Percentiles rank a stretch among this genome's conserved stretches.
Conservation (phyloP, 2,329 filamentous ascomycete genomes). For the Fusarium nisikadoi region DNA sequence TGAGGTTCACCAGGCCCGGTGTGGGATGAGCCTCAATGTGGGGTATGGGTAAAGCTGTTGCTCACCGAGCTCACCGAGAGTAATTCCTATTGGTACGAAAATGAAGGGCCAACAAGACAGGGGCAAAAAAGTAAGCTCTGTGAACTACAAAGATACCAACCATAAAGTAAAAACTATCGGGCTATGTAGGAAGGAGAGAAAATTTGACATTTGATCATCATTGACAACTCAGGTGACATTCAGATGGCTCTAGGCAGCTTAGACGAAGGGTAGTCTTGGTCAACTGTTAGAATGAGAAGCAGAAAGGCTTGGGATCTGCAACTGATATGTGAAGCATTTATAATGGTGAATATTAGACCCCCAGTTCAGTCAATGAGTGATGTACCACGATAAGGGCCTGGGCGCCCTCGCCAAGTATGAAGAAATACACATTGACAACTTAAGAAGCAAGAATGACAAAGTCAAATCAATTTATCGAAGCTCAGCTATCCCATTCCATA, state of each 20-base stretch:
- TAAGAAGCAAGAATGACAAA: not conserved
- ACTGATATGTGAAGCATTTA: not conserved
- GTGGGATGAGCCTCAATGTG: slow-evolving; percentile 40
- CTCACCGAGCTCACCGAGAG: slow-evolving; percentile 23
- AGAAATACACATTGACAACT: not conserved
- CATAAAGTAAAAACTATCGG: not conserved
- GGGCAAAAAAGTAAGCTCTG: not conserved
- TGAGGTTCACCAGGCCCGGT: slow-evolving; percentile 27
- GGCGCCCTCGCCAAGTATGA: not conserved
- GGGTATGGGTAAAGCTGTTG: slow-evolving; percentile 21
- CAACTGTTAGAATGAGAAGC: not conserved
- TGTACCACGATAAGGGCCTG: not conserved
- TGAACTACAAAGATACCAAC: not conserved
- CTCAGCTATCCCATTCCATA: not conserved
- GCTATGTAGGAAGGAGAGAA: not conserved
- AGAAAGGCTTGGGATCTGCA: not conserved
- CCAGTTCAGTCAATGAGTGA: not conserved
- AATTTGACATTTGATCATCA: not conserved
- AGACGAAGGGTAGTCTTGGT: not conserved
- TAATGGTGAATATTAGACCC: too few relatives aligned
- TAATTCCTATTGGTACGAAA: not conserved
- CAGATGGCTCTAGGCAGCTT: not conserved
- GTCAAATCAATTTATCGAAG: slow-evolving; percentile 15
- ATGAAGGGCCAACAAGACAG: not conserved
- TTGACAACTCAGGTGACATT: not conserved